Evolutionary conservation across 1,284 basidiomycete species (phyloP), one percentile per base, ranked within the genome.

Genomic region (Schizophyllum amplum): DNA sequence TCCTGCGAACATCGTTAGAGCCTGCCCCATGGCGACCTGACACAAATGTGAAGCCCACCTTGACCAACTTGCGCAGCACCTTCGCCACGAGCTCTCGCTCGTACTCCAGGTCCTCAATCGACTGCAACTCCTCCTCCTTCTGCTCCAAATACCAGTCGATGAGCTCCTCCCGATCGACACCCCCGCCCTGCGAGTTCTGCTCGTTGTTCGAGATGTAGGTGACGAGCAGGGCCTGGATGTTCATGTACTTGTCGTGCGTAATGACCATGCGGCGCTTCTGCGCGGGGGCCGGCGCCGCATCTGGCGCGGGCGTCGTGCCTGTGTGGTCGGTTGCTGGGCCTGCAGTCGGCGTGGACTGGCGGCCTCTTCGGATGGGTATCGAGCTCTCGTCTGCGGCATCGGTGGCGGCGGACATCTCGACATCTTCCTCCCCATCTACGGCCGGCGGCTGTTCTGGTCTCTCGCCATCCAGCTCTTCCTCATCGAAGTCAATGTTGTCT

Each of bases 401-500:
- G 51, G 76, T 74, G 54, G 77, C 78, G 11, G 72, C 78, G 42
- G 81, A 79, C 84, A 87, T 88, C 55, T 82, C 80, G 23, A 84
- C 78, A 57, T 87, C 86, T 61, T 59, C 69, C 55, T 77, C 81
- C 20, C 80, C 77, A 22, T 75, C 82, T 26, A 79, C 78, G 72
- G 50, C 64, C 68, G 49, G 69, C 63, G 47, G 62, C 64, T 5
- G 65, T 64, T 4, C 66, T 63, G 24, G 69, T 65, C 4, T 70
- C 24, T 63, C 69, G 24, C 69, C 69, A 24, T 71, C 70, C 26
- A 67, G 74, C 55, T 94, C 93, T 67, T 97, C 94, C 61, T 97
- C 94, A 67, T 98, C 96, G 67, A 99, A 92, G 68, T 95, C 93
- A 67, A 99, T 90, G 66, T 99, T 96, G 68, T 99, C 97, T 72